phyloP scores from a whole-genome alignment of 805 yeast species.

The Wickerhamiella lipophila region DNA sequence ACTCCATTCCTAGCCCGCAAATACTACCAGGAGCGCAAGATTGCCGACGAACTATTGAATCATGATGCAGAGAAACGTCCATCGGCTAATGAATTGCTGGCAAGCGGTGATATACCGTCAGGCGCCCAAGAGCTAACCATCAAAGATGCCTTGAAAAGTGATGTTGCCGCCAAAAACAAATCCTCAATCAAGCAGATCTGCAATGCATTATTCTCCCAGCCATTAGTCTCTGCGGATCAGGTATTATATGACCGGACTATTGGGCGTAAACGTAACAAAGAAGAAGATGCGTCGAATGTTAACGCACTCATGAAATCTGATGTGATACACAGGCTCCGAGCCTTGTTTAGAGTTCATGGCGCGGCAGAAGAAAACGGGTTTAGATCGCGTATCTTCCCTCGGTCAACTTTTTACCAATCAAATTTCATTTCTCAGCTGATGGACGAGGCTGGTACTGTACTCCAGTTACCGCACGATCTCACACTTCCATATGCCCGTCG shows the following conservation, averaged over 20 bases:
- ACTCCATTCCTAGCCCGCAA: slow-evolving; percentile 43
- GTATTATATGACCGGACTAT: slow-evolving; percentile 51
- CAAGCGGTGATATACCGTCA: slow-evolving; percentile 75
- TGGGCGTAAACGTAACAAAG: neutral
- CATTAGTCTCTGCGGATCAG: slow-evolving; percentile 74
- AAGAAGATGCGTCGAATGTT: slow-evolving; percentile 16
- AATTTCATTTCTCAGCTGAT: slow-evolving; percentile 66
- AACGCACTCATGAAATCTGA: slow-evolving; percentile 48
- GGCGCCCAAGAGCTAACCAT: slow-evolving; percentile 83
- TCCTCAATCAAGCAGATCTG: slow-evolving; percentile 86
- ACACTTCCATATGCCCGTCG: slow-evolving; percentile 82
- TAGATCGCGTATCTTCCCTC: slow-evolving; percentile 65
- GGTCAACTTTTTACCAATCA: slow-evolving; percentile 53
- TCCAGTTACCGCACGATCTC: slow-evolving; percentile 81
- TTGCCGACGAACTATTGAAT: slow-evolving; percentile 53
- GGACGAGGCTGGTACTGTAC: slow-evolving; percentile 75
- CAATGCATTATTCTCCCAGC: slow-evolving; percentile 71
- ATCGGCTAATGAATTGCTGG: slow-evolving; percentile 58
- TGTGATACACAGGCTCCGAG: slow-evolving; percentile 47
- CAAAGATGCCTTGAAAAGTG: slow-evolving; percentile 70
- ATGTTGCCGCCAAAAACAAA: slow-evolving; percentile 83
- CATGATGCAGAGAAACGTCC: slow-evolving; percentile 76
- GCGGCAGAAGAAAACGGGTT: slow-evolving; percentile 58
- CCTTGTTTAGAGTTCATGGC: slow-evolving; percentile 67
- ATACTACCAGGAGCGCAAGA: slow-evolving; percentile 46